phyloP scores from a whole-genome alignment of 306 rosid genomes.

The Fragaria nilgerrensis region DNA sequence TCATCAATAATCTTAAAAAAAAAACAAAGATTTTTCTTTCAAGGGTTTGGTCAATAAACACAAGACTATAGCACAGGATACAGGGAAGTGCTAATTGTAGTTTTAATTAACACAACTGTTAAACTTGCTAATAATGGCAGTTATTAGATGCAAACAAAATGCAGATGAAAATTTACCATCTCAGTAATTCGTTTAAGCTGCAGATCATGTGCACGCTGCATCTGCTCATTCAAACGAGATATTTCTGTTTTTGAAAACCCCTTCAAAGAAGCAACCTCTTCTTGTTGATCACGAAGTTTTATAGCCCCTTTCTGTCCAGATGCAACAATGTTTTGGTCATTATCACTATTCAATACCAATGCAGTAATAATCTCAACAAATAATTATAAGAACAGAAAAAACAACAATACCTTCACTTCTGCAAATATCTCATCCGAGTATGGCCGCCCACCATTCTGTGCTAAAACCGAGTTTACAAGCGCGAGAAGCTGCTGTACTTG shows the following conservation, averaged over 20 bases:
- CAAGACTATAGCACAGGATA: neutral
- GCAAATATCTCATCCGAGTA: conserved; percentile 65
- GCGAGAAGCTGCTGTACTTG: conserved; percentile 68
- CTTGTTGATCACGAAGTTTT: conserved; percentile 51
- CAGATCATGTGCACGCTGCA: conserved; percentile 54
- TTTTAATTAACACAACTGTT: neutral
- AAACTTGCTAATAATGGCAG: neutral
- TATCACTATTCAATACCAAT: neutral
- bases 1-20: neutral
- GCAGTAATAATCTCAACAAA: neutral
- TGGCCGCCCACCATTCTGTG: conserved; percentile 63
- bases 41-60: neutral
- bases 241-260: conserved; percentile 51
- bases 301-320: conserved; percentile 62
- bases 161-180: conserved; percentile 52
- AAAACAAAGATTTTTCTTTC: neutral
- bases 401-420: conserved; percentile 59
- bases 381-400: neutral
- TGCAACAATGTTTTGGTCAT: conserved; percentile 17
- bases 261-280: conserved; percentile 45
- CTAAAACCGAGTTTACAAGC: conserved; percentile 47
- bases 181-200: conserved; percentile 78
- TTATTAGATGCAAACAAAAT: neutral
- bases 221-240: conserved; percentile 45
- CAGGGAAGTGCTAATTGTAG: neutral